Evolutionary conservation across 352 stramenopile species (phyloP).

Genomic region (Pythium aquatile): DNA sequence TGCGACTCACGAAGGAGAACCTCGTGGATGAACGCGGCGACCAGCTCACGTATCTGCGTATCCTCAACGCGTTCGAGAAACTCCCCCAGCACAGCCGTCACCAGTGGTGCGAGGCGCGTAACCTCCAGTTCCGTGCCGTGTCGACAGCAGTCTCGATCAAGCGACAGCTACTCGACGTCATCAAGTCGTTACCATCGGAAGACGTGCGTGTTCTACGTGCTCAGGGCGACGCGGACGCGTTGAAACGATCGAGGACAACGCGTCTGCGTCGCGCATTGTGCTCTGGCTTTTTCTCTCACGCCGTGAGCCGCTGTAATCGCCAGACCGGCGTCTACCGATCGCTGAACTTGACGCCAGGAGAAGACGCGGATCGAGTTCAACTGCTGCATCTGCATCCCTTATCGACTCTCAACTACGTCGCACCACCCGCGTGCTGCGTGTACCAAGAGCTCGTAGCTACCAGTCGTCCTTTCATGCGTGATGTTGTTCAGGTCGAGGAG

Average conservation of each 20-base stretch:
- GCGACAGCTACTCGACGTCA: slow-evolving; percentile 62
- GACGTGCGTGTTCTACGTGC: slow-evolving; percentile 30
- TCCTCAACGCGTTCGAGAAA: slow-evolving; percentile 45
- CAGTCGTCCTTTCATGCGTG: slow-evolving; percentile 69
- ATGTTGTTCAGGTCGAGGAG: slow-evolving; percentile 45
- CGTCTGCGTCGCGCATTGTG: slow-evolving; percentile 31
- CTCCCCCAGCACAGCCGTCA: slow-evolving; percentile 28
- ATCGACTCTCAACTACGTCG: slow-evolving; percentile 46
- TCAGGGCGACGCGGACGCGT: neutral
- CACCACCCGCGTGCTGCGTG: slow-evolving; percentile 53
- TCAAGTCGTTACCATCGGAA: slow-evolving; percentile 30
- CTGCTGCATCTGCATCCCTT: slow-evolving; percentile 72
- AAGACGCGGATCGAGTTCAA: slow-evolving; percentile 25
- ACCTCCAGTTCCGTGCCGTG: slow-evolving; percentile 52
- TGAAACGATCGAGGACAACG: slow-evolving; percentile 15
- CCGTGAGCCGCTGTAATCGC: slow-evolving; percentile 50
- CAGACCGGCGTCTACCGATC: slow-evolving; percentile 58
- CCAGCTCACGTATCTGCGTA: slow-evolving; percentile 47
- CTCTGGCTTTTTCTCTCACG: slow-evolving; percentile 71
- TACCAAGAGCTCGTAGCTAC: slow-evolving; percentile 77
- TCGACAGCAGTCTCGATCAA: slow-evolving; percentile 50
- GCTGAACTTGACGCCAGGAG: slow-evolving; percentile 6
- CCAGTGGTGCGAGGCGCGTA: slow-evolving; percentile 51
- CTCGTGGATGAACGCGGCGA: slow-evolving; percentile 58
- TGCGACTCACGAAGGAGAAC: slow-evolving; percentile 36